Evolutionary conservation across 768 basidiomycete genomes (phyloP).

Genomic region (Pisolithus orientalis): DNA sequence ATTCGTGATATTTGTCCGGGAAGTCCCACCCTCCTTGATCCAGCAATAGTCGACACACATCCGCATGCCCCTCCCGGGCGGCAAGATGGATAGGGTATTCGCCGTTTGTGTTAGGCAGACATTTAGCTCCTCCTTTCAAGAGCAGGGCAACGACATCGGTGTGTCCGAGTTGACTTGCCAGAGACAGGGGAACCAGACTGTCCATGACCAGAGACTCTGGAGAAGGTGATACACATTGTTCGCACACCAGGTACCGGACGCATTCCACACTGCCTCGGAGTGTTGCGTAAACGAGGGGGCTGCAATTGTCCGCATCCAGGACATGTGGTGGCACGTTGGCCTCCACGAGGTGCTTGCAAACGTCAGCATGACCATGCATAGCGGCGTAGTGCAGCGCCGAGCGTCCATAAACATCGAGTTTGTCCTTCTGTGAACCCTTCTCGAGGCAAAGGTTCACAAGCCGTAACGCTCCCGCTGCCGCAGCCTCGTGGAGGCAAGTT

Average conservation of each 20-base stretch:
- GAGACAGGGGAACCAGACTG: slow-evolving; percentile 79
- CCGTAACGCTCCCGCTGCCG: slow-evolving; percentile 73
- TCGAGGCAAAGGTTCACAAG: slow-evolving; percentile 79
- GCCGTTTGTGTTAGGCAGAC: slow-evolving; percentile 87
- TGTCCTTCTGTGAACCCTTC: slow-evolving; percentile 63
- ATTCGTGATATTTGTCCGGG: slow-evolving; percentile 95
- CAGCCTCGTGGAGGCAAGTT: slow-evolving; percentile 89
- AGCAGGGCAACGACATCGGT: slow-evolving; percentile 75
- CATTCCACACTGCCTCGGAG: slow-evolving; percentile 78
- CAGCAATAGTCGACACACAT: slow-evolving; percentile 76
- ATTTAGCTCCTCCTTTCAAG: slow-evolving; percentile 68
- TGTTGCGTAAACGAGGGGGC: slow-evolving; percentile 90
- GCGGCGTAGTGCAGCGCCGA: slow-evolving; percentile 94
- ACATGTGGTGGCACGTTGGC: slow-evolving; percentile 59
- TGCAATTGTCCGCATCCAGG: slow-evolving; percentile 91
- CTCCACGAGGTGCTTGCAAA: slow-evolving; percentile 73
- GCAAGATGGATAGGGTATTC: slow-evolving; percentile 96
- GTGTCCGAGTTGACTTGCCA: slow-evolving; percentile 89
- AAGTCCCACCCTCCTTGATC: slow-evolving; percentile 74
- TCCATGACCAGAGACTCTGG: slow-evolving; percentile 54
- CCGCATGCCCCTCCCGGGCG: slow-evolving; percentile 83
- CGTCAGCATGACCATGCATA: slow-evolving; percentile 78
- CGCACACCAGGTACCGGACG: slow-evolving; percentile 73
- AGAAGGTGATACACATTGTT: slow-evolving; percentile 57
- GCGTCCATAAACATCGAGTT: slow-evolving; percentile 85